phyloP scores from a whole-genome alignment of 495 filamentous ascomycete species.

The Aspergillus mulundensis region DNA sequence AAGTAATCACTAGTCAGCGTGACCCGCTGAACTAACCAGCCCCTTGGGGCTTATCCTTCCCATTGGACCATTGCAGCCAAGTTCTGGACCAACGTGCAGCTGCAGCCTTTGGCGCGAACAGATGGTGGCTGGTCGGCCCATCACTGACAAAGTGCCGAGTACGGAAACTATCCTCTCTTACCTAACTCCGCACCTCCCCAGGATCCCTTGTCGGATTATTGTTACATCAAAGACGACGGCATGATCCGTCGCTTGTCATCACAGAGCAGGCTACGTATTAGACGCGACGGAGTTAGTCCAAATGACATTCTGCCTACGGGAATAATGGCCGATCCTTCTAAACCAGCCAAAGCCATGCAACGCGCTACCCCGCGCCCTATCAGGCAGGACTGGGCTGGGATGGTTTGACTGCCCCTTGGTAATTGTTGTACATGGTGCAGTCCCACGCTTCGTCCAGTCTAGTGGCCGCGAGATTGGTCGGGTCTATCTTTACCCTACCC shows the following conservation, averaged over 20 bases:
- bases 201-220: too few species aligned
- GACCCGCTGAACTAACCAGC: too few species aligned
- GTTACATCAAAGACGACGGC: too few species aligned
- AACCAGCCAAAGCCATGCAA: neutral
- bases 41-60: too few species aligned
- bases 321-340: neutral
- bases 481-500: neutral
- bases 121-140: neutral
- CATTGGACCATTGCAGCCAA: neutral
- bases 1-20: too few species aligned
- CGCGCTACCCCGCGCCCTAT: neutral
- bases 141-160: too few species aligned
- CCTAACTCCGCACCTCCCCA: too few species aligned
- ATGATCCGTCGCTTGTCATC: too few species aligned
- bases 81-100: too few species aligned
- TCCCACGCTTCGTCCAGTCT: neutral
- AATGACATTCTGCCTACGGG: neutral
- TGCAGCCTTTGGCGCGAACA: constrained; percentile 1
- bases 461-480: neutral
- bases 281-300: neutral
- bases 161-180: neutral
- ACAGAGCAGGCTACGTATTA: too few species aligned
- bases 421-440: neutral
- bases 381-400: neutral
- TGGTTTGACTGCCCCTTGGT: neutral